Base-by-base conservation (phyloP, 306 rosid species). In the Vicia faba region DNA sequence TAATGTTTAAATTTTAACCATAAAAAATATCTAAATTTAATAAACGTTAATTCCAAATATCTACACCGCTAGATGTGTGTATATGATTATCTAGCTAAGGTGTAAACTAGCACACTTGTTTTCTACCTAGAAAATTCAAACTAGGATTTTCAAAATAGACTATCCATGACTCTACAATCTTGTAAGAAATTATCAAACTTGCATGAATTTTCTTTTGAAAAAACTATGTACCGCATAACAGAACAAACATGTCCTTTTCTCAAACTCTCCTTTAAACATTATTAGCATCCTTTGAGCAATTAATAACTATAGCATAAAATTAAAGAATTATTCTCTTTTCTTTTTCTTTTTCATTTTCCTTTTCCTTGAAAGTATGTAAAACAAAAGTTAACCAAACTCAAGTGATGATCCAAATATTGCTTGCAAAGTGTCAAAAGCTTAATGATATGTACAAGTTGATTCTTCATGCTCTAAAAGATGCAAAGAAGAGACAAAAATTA, bases 361-460 rank as follows among this genome's bases (percentile, higher is more conserved):
- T 68, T 81, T 19, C 7, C 31, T 51, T 44, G 61, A 71, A 62
- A 62, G 64, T 61, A 45, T 11, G 54, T 31, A 64, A 75, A 76
- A 72, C 61, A 43, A 65, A 79, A 68, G 70, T 43, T 36, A 69
- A 72, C 31, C 65, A 69, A 69, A 64, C 50, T 69, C 73, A 72
- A 77, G 39, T 72, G 76, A 64, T 39, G 79, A 64, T 10, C 82
- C 81, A 68, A 63, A 57, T 72, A 26, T 54, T 62, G 70, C 25
- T 67, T 67, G 12, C 72, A 48, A 80, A 80, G 77, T 59, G 68
- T 70, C 49, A 58, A 76, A 72, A 68, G 66, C 66, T 81, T 64
- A 53, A 83, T 72, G 70, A 51, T 53, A 44, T 51, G 79, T 39
- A 70, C 48, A 58, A 64, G 14, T 29, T 57, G 43, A 78, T 72